These are phyloP conservation scores for Coemansia sp. DNA, from an alignment of 192 early-diverging fungal species.

Conservation along the genomic window DNA sequence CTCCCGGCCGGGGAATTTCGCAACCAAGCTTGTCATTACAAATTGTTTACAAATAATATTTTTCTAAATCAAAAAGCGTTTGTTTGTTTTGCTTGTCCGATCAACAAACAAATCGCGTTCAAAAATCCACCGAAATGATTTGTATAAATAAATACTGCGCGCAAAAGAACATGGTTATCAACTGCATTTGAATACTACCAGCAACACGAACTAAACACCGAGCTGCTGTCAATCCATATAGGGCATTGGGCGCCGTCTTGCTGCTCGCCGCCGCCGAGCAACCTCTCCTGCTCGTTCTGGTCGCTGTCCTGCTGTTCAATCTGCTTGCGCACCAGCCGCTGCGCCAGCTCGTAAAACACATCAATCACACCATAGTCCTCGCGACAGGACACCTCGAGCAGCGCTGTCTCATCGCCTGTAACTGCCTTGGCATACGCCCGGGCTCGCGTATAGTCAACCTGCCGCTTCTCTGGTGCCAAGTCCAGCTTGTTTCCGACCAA, in stretches of 20 bases:
- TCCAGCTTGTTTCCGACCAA: constrained; percentile 75
- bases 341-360: constrained; percentile 48
- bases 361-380: constrained; percentile 65
- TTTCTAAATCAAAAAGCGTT: neutral
- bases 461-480: constrained; percentile 59
- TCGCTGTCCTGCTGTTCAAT: constrained; percentile 9
- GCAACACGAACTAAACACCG: constrained; percentile 4
- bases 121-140: no score
- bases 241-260: constrained; percentile 20
- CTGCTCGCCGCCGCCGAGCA: constrained; percentile 17
- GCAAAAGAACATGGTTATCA: neutral
- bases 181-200: neutral
- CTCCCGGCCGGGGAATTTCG: constrained; percentile 32
- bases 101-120: neutral
- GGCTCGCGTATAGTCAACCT: constrained; percentile 59
- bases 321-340: constrained; percentile 33
- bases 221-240: constrained; percentile 24
- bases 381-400: constrained; percentile 72
- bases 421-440: constrained; percentile 62
- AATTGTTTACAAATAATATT: neutral
- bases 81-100: neutral
- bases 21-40: neutral
- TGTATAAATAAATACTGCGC: neutral
- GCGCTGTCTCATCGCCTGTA: constrained; percentile 61
- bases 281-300: constrained; percentile 14